Conservation (phyloP, 2,329 filamentous ascomycete genomes). For the Amauroascus verrucosus region DNA sequence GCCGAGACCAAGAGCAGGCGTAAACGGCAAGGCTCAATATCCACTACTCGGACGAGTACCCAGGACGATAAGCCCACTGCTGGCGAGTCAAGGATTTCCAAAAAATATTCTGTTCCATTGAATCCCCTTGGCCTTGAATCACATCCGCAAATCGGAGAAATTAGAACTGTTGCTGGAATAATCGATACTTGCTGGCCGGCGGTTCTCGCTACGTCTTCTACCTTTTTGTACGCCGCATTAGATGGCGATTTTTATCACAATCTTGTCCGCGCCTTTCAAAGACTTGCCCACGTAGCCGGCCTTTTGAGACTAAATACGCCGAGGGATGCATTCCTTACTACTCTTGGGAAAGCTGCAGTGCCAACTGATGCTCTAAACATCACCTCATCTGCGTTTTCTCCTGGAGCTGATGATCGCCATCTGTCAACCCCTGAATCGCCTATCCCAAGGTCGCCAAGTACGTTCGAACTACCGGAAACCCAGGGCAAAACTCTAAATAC, state of each 20-base stretch:
- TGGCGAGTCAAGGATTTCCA: constrained; percentile 18
- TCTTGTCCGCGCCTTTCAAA: constrained; percentile 84
- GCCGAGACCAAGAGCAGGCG: constrained; percentile 54
- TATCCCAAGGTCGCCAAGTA: constrained; percentile 19
- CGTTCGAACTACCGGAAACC: constrained; percentile 26
- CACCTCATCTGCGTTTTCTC: constrained; percentile 18
- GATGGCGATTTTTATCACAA: constrained; percentile 92
- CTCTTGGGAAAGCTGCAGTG: constrained; percentile 83
- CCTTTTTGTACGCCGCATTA: constrained; percentile 81
- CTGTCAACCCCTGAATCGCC: constrained; percentile 23
- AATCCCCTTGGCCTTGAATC: constrained; percentile 71
- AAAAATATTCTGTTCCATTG: constrained; percentile 45
- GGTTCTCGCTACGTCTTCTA: constrained; percentile 86
- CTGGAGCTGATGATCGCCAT: constrained; percentile 19
- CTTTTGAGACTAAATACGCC: constrained; percentile 74
- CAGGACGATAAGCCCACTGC: constrained; percentile 20
- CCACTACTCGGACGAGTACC: constrained; percentile 29
- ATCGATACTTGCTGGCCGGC: constrained; percentile 94
- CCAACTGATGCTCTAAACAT: constrained; percentile 54
- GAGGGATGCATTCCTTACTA: constrained; percentile 88
- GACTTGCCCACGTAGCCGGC: constrained; percentile 89
- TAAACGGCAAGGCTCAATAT: constrained; percentile 28
- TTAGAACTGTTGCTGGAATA: constrained; percentile 68
- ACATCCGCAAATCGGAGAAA: constrained; percentile 59
- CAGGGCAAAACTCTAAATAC: constrained; percentile 58